Evolutionary conservation across 2,329 filamentous ascomycete species (phyloP), one percentile per base, ranked within the genome.

Genomic region (Stagonosporopsis cucurbitacearum): DNA sequence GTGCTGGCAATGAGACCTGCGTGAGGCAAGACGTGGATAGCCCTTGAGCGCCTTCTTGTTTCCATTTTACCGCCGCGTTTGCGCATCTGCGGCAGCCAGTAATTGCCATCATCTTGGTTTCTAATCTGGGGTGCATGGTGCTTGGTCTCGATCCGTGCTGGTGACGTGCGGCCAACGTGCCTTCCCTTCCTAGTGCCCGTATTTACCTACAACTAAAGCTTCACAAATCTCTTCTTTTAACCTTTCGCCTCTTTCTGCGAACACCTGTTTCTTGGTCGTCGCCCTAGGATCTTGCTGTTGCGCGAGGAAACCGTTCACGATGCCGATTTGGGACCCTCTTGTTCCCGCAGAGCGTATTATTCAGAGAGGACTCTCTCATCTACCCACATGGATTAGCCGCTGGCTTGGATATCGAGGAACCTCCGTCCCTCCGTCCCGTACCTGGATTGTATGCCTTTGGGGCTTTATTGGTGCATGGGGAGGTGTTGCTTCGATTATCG

Each of bases 341-440:
- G 67, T 72, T 13, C 66, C 63, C 20, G 66, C 54, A 22, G 70
- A 73, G 43, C 68, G 65, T 28, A 41, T 57, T 17, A 67, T 73
- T 71, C 69, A 71, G 36, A 59, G 51, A 19, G 64, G 58, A 17
- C 65, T 74, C 41, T 46, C 66, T 11, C 63, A 79, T 36, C 71
- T 96, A 2, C 92, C 92, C 0, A 79, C 78, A 52, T 83, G 83
- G 1, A 68, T 94, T 23, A 84, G 89, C n/a, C 84, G 86, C 64
- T 88, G 91, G 68, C 77, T 96, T 5, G 79, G 79, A 36, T 75
- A 78, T 48, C 71, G 78, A 25, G 62, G 67, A 15, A 59, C 69
- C 30, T 57, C 71, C 9, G 48, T 60, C n/a, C 51, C 68, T 30
- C 62, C 71, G 6, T 67, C 70, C 13, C 65, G 55, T 61, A 56